Evolutionary conservation across 345 rosid species (phyloP), one percentile per base, ranked within the genome.

Genomic region (Populus davidiana): DNA sequence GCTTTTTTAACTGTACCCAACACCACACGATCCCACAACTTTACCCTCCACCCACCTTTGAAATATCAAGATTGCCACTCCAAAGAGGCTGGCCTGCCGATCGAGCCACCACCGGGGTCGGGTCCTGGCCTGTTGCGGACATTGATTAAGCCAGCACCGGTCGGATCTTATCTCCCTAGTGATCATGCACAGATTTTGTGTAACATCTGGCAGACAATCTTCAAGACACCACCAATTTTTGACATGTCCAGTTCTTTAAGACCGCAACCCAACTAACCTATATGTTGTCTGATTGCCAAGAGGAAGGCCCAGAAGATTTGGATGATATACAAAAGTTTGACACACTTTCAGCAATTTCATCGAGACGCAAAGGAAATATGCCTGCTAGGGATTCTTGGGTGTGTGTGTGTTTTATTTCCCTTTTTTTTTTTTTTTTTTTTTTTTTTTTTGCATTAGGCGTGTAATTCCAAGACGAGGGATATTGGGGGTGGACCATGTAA

Each of bases 81-180:
- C 75, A 79, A 77, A 21, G 50, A 54, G 27, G 13, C 12, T 41
- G 44, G 44, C 2, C 75, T 31, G 76, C 16, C 70, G 87, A 90
- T 85, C 73, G 82, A 89, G 86, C 90, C 89, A 80, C 70, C 79
- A 78, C 91, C 61, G 41, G 39, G 77, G 72, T 75, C 59, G 69
- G 80, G 88, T 91, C 91, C 74, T 75, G 75, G 54, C 77, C 81
- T 83, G n/a, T 4, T 49, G 67, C 74, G 52, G 89, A 86, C 96
- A 86, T 21, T 67, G 75, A 81, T 86, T 77, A 65, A 79, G 82
- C 86, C 85, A 68, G 63, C 36, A 70, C 81, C 11, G 38, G 44
- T 43, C 17, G 69, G 67, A 75, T 76, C 84, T 76, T 67, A 68
- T 72, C 35, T 75, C 69, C 75, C 78, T 66, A 79, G 78, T 85